Conservation (phyloP, 2,329 filamentous ascomycete genomes). For the Fusarium virguliforme region DNA sequence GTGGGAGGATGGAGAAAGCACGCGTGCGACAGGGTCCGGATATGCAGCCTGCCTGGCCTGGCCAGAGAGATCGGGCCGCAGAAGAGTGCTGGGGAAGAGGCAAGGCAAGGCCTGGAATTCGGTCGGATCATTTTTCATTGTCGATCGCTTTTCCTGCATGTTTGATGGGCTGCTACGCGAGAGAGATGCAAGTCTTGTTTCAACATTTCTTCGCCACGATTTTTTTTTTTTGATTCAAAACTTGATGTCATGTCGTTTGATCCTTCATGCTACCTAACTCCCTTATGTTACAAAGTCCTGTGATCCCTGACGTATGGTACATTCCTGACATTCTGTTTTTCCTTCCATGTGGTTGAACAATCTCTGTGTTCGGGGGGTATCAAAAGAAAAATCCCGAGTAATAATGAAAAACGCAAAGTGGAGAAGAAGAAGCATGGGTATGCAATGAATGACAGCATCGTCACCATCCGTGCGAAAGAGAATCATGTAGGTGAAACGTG, state of each 20-base stretch:
- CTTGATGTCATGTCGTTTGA: slow-evolving; percentile 38
- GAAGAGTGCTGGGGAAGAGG: slow-evolving; percentile 1
- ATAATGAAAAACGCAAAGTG: slow-evolving; percentile 6
- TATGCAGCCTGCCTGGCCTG: background rate
- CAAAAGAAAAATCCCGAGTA: background rate
- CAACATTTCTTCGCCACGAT: slow-evolving; percentile 3
- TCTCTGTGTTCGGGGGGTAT: slow-evolving; percentile 1
- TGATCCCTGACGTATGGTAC: slow-evolving; percentile 14
- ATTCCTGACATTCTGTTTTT: slow-evolving; percentile 25
- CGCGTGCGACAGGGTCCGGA: slow-evolving; percentile 7
- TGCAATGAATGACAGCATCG: slow-evolving; percentile 9
- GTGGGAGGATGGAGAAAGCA: slow-evolving; percentile 3
- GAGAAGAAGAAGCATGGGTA: background rate
- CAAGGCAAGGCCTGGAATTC: background rate
- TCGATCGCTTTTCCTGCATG: background rate
- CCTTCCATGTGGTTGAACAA: slow-evolving; percentile 10
- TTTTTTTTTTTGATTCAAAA: background rate
- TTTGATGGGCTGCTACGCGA: background rate
- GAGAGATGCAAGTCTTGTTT: background rate
- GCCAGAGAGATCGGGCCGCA: slow-evolving; percentile 5
- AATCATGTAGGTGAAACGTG: slow-evolving; percentile 40
- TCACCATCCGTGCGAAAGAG: slow-evolving; percentile 21
- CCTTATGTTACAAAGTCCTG: slow-evolving; percentile 15
- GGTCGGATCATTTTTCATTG: slow-evolving; percentile 2
- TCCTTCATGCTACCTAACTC: slow-evolving; percentile 13